Evolutionary conservation across 352 stramenopile genomes (phyloP), one percentile per base, ranked within the genome.

Genomic region (Phytophthora rubi): DNA sequence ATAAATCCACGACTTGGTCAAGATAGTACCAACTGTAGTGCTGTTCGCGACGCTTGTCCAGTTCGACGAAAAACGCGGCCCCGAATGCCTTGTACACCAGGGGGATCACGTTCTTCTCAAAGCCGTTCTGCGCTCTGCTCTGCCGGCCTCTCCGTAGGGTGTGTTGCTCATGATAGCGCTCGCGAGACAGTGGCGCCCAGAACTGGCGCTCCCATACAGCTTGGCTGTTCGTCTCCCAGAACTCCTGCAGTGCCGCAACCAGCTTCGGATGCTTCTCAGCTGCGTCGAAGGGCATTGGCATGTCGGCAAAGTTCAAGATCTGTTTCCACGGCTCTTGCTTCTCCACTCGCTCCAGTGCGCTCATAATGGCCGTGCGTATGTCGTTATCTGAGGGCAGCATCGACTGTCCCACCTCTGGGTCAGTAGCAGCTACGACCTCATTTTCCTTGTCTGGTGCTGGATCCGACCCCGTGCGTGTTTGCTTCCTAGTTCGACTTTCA

Each of bases 201-300:
- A 81, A 76, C 9, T 15, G 23, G 42, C 74, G 66, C 47, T 78
- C 73, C 73, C 73, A 78, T 3, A 81, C 49, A n/a, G 70, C 70
- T 8, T 53, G 73, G 10, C 56, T 52, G 23, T 77, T 55, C 5
- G 35, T 15, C n/a, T 39, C 15, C 54, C 75, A 57, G 39, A 81
- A 76, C 8, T 26, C 39, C 32, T 61, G 49, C 39, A 74, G 51
- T 6, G 48, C 45, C 30, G 30, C 26, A 10, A 35, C 53, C 52
- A 78, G 18, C 23, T 57, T 48, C 21, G 16, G 18, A 16, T 63
- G 18, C 42, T 67, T 58, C 0, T 13, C 42, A 32, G 39, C 13
- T 35, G 58, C 39, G 53, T 39, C 33, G 33, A 79, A 67, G 28
- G 70, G 65, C 6, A 61, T 13, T 9, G 58, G 21, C 42, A 66